Percentiles rank a stretch among this genome's conserved stretches.
Conservation (phyloP, 176 grass and related monocot species). For the Cenchrus purpureus region DNA sequence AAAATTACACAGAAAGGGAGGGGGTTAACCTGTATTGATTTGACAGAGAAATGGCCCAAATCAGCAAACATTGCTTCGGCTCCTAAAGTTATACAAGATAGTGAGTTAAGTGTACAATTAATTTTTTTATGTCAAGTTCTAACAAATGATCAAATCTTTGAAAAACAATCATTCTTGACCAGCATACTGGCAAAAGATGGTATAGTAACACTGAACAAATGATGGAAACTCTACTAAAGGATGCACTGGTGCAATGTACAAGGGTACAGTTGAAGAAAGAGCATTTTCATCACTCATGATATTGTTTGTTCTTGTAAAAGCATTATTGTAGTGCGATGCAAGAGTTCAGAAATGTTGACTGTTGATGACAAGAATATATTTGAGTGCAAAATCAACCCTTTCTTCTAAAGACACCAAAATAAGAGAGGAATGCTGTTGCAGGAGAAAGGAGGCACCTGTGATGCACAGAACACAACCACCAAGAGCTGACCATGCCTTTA, state of each 20-base stretch:
- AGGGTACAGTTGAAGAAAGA: not conserved
- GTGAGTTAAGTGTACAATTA: not conserved
- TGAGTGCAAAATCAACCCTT: not conserved
- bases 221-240: not conserved
- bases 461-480: constrained; percentile 99
- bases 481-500: constrained; percentile 92
- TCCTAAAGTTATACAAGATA: constrained; percentile 66
- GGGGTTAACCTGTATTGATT: constrained; percentile 88
- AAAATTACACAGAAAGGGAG: constrained; percentile 3
- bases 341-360: not conserved
- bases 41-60: constrained; percentile 98
- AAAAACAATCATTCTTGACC: not conserved
- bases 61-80: constrained; percentile 99
- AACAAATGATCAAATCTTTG: constrained; percentile 12
- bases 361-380: not conserved
- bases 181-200: not conserved
- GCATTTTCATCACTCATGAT: constrained; percentile 19
- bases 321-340: not conserved
- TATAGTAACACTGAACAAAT: not conserved
- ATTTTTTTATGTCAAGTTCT: not conserved
- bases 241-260: not conserved
- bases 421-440: not conserved
- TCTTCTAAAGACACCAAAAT: not conserved
- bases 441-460: constrained; percentile 64
- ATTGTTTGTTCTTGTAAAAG: not conserved